Evolutionary conservation across 495 filamentous ascomycete species (phyloP), one percentile per base, ranked within the genome.

Genomic region (Tuber calosporum): DNA sequence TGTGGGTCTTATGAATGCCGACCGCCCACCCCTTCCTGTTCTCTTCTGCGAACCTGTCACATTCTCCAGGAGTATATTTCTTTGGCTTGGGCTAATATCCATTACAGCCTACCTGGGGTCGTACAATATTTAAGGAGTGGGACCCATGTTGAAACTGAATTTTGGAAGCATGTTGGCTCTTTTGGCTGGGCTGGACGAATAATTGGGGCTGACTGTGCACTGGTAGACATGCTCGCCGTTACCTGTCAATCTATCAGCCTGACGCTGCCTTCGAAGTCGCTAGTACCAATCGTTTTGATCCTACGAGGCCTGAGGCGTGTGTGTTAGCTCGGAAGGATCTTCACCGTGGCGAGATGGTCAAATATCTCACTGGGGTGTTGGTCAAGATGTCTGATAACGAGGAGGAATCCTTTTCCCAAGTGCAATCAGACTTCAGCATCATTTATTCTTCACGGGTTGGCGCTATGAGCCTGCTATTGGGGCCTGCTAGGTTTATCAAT

Each of bases 221-320:
- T 30, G 53, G 87, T 74, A 88, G 88, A 39, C 95, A 99, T 81
- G 85, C 97, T 74, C 90, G 90, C 66, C 93, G 92, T 74, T 99
- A 99, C 82, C 89, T 97, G 81, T 91, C 91, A 71, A 93, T 97
- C 76, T 97, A 97, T 83, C 86, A 93, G 39, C 90, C 93, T 15
- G 95, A 98, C 72, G 96, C 91, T 75, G 92, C 93, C 2, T 98
- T 93, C 79, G 95, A 99, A 81, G 92, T 98, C 58, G 91, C 89
- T 40, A 95, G 92, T 7, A 97, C 95, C 39, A 97, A 97, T 79
- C 90, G 96, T 66, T 99, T 97, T 83, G 94, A 93, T n/a, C 92
- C 97, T 41, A 88, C 87, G 42, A 90, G 89, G 26, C 90, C 93
- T 69, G 95, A 99, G 81, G 95, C 95, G 1, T 89, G 91, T 15